A percentile compares a stretch with the other conserved stretches of the same genome.
These are phyloP conservation scores for Pilasporangium apinafurcum DNA, from an alignment of 352 stramenopile species.

Conservation along the genomic window DNA sequence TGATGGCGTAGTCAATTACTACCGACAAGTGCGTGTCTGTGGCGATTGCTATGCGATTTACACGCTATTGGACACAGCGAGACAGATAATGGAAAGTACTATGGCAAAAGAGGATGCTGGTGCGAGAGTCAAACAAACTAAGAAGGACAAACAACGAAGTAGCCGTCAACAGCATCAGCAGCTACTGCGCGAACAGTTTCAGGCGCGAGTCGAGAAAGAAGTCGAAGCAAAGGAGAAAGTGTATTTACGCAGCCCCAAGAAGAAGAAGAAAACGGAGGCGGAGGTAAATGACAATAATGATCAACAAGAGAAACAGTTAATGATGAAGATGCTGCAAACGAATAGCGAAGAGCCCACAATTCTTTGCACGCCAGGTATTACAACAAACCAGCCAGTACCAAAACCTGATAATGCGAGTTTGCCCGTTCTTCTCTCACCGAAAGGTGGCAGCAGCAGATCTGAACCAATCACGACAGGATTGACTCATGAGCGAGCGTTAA, in stretches of 20 bases:
- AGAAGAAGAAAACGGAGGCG: constrained; percentile 4
- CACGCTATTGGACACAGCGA: constrained; percentile 67
- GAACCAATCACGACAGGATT: too few species aligned
- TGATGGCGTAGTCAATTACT: constrained; percentile 66
- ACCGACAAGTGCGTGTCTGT: constrained; percentile 83
- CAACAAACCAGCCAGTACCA: not conserved
- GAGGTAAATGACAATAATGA: too few species aligned
- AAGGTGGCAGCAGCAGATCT: too few species aligned
- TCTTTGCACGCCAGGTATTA: not conserved
- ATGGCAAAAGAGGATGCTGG: constrained; percentile 6
- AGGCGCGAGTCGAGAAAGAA: constrained; percentile 27
- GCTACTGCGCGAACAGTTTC: constrained; percentile 36
- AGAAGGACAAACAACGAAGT: constrained; percentile 9
- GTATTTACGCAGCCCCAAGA: constrained; percentile 16
- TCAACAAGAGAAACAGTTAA: too few species aligned
- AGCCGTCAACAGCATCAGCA: constrained; percentile 7
- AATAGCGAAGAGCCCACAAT: not conserved
- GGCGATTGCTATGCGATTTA: constrained; percentile 84
- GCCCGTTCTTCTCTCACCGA: constrained; percentile 5
- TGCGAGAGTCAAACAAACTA: constrained; percentile 16
- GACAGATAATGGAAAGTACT: constrained; percentile 24
- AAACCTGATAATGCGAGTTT: constrained; percentile 2
- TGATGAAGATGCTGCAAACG: not conserved
- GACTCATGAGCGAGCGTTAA: too few species aligned
- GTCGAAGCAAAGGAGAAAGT: constrained; percentile 52